These are phyloP conservation scores for Emmonsia crescens DNA, from an alignment of 2,329 filamentous ascomycete species.

Conservation along the genomic window DNA sequence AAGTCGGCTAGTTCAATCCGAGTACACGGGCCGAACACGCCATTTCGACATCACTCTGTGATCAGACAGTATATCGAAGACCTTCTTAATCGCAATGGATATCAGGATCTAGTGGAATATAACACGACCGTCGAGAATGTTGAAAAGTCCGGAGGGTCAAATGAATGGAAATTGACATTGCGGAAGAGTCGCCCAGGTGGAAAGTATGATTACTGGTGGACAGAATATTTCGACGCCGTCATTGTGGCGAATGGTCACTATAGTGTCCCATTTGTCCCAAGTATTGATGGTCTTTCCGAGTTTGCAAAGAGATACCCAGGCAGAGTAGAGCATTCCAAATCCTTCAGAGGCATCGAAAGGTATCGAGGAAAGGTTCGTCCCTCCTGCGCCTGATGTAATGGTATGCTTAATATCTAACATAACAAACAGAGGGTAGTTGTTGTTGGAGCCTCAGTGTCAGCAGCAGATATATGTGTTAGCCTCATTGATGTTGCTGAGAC, in stretches of 20 bases:
- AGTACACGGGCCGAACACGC: conserved; percentile 46
- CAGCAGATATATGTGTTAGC: conserved; percentile 69
- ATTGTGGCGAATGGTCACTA: conserved; percentile 68
- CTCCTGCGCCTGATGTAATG: not conserved
- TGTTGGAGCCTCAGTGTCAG: conserved; percentile 74
- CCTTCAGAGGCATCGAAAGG: conserved; percentile 55
- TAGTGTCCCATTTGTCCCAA: conserved; percentile 55
- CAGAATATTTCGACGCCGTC: conserved; percentile 60
- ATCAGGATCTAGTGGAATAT: conserved; percentile 36
- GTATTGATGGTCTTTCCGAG: conserved; percentile 46
- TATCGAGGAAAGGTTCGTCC: conserved; percentile 39
- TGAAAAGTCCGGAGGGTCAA: conserved; percentile 36
- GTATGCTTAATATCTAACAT: not conserved
- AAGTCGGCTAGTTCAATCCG: conserved; percentile 33
- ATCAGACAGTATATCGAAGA: conserved; percentile 46
- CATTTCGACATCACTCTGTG: conserved; percentile 51
- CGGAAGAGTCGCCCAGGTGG: conserved; percentile 26
- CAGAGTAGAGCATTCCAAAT: conserved; percentile 62
- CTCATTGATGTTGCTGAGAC: conserved; percentile 50
- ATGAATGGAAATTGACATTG: conserved; percentile 45
- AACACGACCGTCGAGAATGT: conserved; percentile 52
- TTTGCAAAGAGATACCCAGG: conserved; percentile 52
- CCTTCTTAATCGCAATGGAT: conserved; percentile 45
- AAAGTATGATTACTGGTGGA: conserved; percentile 50
- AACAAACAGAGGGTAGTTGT: conserved; percentile 61